Base-by-base conservation (phyloP, 306 rosid genomes). In the Glycine tomentella region DNA sequence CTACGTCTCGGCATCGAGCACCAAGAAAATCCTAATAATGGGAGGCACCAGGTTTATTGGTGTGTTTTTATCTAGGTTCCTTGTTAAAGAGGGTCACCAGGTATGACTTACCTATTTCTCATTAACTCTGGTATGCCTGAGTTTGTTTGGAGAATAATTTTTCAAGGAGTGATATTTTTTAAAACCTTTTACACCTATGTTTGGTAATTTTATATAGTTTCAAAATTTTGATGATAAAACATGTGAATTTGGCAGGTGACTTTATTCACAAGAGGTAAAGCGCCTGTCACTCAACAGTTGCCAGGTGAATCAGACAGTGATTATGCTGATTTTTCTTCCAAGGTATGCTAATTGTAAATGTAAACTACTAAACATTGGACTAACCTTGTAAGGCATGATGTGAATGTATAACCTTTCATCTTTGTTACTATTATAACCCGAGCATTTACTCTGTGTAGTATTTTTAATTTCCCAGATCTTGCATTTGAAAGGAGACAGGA, bases 31-130 rank as follows among this genome's bases (percentile, higher is more conserved):
- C 72, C 97, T 95, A 34, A 84, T 95, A 68, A 95, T 95, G 98
- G 99, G 99, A 50, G 99, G 98, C 70, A 95, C 98, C 74, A 84
- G 99, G 33, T 93, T 95, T 57, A 95, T 95, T 76, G 99, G 99
- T 69, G 33, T 93, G 33, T 95, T 95, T 87, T 91, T 95, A 90
- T 93, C 98, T n/a, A 91, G 98, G 56, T 97, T 88, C 17, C 99
- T 95, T 72, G 93, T 95, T 80, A 91, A 95, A 75, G 94, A 91
- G 80, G 99, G 99, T 81, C 97, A 95, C 83, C 93, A 93, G 96
- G 97, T 95, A 87, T 77, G 36, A 42, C 59, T 69, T 20, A 36
- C 4, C 57, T 31, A 51, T 51, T 70, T 52, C 2, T 17, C 2
- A 15, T 8, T 59, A 50, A 58, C 72, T 11, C 79, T 69, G 14